A percentile compares a stretch with the other conserved stretches of the same genome.
These are phyloP conservation scores for Globisporangium canariense DNA, from an alignment of 352 stramenopile species.

Conservation along the genomic window DNA sequence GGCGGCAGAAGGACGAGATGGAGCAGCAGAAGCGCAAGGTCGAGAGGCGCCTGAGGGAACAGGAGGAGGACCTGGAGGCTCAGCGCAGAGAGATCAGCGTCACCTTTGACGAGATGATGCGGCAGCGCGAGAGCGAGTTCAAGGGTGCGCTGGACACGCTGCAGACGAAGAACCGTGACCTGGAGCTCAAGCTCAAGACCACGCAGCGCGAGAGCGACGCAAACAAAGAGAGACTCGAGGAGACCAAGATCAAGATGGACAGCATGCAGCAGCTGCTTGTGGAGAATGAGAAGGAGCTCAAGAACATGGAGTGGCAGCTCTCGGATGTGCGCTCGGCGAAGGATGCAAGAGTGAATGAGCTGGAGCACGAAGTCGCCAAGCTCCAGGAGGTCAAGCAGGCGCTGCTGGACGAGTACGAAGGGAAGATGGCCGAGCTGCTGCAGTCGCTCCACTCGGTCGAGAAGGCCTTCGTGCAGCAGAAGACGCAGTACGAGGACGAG, in stretches of 20 bases:
- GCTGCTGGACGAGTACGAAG: constrained; percentile 82
- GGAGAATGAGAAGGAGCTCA: constrained; percentile 65
- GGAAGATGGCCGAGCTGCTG: constrained; percentile 80
- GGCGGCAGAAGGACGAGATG: constrained; percentile 56
- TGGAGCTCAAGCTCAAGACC: constrained; percentile 61
- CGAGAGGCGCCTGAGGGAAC: constrained; percentile 59
- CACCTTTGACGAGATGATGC: constrained; percentile 78
- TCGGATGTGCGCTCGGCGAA: constrained; percentile 52
- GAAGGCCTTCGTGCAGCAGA: constrained; percentile 83
- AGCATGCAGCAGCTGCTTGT: constrained; percentile 54
- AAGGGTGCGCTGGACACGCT: constrained; percentile 42
- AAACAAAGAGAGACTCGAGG: constrained; percentile 37
- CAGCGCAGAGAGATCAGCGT: constrained; percentile 69
- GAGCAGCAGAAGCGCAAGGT: constrained; percentile 45
- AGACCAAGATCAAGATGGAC: constrained; percentile 66
- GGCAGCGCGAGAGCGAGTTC: constrained; percentile 60
- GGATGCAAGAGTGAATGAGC: constrained; percentile 56
- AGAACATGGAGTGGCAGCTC: constrained; percentile 67
- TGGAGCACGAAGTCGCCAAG: constrained; percentile 52
- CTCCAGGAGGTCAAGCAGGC: constrained; percentile 74
- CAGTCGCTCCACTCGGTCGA: constrained; percentile 80
- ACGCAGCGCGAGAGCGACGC: constrained; percentile 39
- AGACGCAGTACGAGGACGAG: constrained; percentile 71
- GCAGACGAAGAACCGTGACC: constrained; percentile 38
- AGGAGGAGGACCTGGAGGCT: constrained; percentile 75